These are phyloP conservation scores for Leptographium wingfieldii DNA, from an alignment of 2,329 filamentous ascomycete genomes.

Conservation along the genomic window DNA sequence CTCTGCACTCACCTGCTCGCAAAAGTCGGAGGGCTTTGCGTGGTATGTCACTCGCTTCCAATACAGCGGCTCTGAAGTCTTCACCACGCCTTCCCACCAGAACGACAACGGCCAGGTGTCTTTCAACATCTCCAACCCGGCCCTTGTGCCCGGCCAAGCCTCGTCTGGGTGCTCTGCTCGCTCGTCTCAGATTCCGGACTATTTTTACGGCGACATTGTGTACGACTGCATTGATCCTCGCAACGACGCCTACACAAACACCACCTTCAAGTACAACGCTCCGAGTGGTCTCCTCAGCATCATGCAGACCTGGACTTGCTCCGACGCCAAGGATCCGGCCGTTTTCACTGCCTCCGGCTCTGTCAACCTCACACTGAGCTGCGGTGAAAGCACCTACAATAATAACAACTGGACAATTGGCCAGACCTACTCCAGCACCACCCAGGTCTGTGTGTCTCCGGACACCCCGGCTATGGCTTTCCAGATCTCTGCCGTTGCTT, in stretches of 20 bases:
- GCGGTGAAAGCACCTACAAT: too few species aligned
- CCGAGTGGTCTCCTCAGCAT: neutral
- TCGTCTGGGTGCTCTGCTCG: neutral
- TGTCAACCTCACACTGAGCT: neutral
- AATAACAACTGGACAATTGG: too few species aligned
- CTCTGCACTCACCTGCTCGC: neutral
- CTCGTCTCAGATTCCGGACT: neutral
- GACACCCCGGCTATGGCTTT: too few species aligned
- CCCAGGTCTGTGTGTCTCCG: too few species aligned
- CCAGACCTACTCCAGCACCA: too few species aligned
- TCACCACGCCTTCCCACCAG: neutral
- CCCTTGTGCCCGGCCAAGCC: neutral
- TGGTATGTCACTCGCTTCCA: neutral
- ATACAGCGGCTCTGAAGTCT: neutral
- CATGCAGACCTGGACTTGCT: neutral
- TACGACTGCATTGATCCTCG: neutral
- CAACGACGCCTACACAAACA: neutral
- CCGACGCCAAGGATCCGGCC: neutral
- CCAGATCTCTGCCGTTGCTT: too few species aligned
- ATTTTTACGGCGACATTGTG: neutral
- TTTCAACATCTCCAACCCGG: neutral
- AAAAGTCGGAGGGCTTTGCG: neutral
- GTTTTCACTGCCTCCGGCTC: neutral
- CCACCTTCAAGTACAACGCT: neutral
- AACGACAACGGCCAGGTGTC: neutral